Conservation (phyloP, 1,284 basidiomycete genomes). For the Marasmius tenuissimus region DNA sequence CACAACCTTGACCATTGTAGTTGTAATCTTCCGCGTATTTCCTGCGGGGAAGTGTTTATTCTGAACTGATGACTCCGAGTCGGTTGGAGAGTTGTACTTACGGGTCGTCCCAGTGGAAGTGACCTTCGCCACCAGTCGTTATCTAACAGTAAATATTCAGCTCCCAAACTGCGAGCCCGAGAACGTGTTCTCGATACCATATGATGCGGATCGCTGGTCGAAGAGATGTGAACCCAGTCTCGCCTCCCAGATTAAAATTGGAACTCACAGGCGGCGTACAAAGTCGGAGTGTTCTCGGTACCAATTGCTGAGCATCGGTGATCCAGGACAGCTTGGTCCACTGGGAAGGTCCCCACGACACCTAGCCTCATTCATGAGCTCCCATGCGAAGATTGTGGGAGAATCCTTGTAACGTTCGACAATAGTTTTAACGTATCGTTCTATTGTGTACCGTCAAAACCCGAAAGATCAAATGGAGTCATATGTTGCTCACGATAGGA, state of each 20-base stretch:
- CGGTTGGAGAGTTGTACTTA: slow-evolving; percentile 32
- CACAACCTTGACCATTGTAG: slow-evolving; percentile 51
- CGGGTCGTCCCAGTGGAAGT: slow-evolving; percentile 48
- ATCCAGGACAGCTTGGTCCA: slow-evolving; percentile 47
- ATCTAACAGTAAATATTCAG: slow-evolving; percentile 24
- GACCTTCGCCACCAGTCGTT: slow-evolving; percentile 58
- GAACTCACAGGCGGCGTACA: slow-evolving; percentile 47
- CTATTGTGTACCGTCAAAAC: slow-evolving; percentile 23
- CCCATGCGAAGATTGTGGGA: slow-evolving; percentile 56
- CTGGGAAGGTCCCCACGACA: slow-evolving; percentile 51
- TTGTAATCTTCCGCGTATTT: slow-evolving; percentile 50
- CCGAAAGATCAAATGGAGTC: not conserved
- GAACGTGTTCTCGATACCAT: slow-evolving; percentile 19
- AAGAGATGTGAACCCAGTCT: too few relatives aligned
- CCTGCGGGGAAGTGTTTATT: slow-evolving; percentile 7
- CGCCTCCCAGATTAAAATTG: too few relatives aligned
- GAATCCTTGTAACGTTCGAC: slow-evolving; percentile 57
- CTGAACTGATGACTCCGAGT: not conserved
- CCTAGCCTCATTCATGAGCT: slow-evolving; percentile 59
- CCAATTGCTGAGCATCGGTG: slow-evolving; percentile 47
- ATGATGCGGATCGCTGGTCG: slow-evolving; percentile 49
- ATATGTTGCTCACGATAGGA: slow-evolving; percentile 46
- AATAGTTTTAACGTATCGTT: slow-evolving; percentile 52
- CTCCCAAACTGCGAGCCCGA: too few relatives aligned
- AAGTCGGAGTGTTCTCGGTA: slow-evolving; percentile 51